phyloP scores from a whole-genome alignment of 1,139 yeast species.

The Yamadazyma dendronema region DNA sequence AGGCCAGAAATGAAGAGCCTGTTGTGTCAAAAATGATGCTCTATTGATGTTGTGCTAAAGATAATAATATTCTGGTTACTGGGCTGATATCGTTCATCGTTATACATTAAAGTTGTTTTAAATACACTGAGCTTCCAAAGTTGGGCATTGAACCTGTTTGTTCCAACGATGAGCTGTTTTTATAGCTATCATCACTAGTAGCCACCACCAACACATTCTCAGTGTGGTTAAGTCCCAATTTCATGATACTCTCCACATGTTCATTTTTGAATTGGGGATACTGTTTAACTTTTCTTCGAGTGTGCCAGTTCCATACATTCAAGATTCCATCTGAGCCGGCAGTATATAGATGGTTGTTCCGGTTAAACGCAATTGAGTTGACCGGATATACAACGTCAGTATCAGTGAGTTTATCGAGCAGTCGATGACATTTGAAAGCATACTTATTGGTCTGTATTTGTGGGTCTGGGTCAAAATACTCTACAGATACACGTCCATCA shows the following conservation, averaged over 20 bases:
- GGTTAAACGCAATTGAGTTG: slow-evolving; percentile 61
- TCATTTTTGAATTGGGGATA: slow-evolving; percentile 42
- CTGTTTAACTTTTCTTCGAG: slow-evolving; percentile 60
- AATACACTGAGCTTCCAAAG: slow-evolving; percentile 16
- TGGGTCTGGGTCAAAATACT: slow-evolving; percentile 57
- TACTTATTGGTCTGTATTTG: slow-evolving; percentile 47
- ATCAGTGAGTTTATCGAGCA: slow-evolving; percentile 36
- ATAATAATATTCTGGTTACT: too few relatives aligned
- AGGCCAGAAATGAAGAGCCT: too few relatives aligned
- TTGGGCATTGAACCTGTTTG: slow-evolving; percentile 10
- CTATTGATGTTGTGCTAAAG: too few relatives aligned
- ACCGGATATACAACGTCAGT: slow-evolving; percentile 75
- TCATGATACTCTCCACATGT: slow-evolving; percentile 41
- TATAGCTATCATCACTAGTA: slow-evolving; percentile 60
- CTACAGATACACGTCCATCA: slow-evolving; percentile 86
- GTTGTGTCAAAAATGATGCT: too few relatives aligned
- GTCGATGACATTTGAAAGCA: slow-evolving; percentile 84
- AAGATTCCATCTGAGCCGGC: slow-evolving; percentile 80
- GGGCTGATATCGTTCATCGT: background rate
- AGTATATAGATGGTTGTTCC: slow-evolving; percentile 55
- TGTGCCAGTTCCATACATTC: slow-evolving; percentile 73
- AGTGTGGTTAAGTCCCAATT: slow-evolving; percentile 40
- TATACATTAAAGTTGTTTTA: slow-evolving; percentile 1
- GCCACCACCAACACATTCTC: slow-evolving; percentile 52
- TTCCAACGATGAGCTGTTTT: slow-evolving; percentile 20